Percentiles rank a stretch among this genome's conserved stretches.
Evolutionary conservation across 2,329 filamentous ascomycete genomes (phyloP).

Genomic region (Didymella segeticola): DNA sequence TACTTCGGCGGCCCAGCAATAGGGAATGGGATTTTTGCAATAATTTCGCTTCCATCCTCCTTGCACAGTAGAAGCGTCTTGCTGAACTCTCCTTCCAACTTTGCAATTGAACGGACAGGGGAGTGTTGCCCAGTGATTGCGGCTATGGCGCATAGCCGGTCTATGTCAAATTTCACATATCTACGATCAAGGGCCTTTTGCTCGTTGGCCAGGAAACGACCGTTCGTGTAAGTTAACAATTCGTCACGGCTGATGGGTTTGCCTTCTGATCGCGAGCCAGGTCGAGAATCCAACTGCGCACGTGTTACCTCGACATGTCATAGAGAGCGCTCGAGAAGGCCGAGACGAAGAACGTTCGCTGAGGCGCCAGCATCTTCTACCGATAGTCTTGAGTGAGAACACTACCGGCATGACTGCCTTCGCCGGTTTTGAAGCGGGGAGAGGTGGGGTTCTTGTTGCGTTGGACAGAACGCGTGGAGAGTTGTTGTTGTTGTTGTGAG

Average conservation of each 20-base stretch:
- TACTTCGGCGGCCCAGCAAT: constrained; percentile 40
- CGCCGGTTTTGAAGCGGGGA: too few species aligned
- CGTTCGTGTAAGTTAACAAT: constrained; percentile 19
- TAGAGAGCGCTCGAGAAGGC: background rate
- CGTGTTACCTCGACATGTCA: background rate
- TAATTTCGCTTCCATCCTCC: constrained; percentile 24
- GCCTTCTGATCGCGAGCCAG: background rate
- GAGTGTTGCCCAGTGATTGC: background rate
- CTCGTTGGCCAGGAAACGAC: constrained; percentile 36
- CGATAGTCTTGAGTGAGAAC: background rate
- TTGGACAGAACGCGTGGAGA: too few species aligned
- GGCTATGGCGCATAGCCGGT: constrained; percentile 15
- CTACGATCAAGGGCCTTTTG: constrained; percentile 25
- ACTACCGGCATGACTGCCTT: background rate
- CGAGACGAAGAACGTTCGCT: background rate
- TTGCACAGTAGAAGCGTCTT: constrained; percentile 38
- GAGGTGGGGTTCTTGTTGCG: too few species aligned
- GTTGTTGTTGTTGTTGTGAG: too few species aligned
- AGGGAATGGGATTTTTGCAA: constrained; percentile 35
- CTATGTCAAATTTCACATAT: constrained; percentile 38
- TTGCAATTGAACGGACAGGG: background rate
- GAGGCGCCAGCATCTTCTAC: background rate
- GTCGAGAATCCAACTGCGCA: too few species aligned
- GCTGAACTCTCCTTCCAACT: constrained; percentile 29
- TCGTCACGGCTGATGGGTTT: constrained; percentile 3